Evolutionary conservation across 306 rosid genomes (phyloP).

Genomic region (Oxytropis ochrocephala): DNA sequence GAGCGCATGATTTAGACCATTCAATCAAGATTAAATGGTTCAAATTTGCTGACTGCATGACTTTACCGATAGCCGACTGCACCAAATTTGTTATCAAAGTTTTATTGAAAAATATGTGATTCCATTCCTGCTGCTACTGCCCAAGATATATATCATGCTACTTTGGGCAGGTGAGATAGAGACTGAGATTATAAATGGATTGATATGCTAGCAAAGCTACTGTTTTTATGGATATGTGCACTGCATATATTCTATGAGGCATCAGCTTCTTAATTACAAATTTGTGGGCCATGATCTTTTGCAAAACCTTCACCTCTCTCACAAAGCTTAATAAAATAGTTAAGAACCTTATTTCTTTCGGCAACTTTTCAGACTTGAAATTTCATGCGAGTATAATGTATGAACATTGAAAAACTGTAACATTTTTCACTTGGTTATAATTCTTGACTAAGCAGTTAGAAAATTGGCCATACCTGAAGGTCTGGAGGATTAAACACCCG

Average conservation of each 20-base stretch:
- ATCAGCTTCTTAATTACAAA: conserved; percentile 7
- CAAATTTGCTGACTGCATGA: too few relatives aligned
- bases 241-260: conserved; percentile 11
- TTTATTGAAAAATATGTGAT: conserved; percentile 11
- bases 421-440: not conserved
- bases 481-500: conserved; percentile 65
- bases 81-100: too few relatives aligned
- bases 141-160: conserved; percentile 16
- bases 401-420: not conserved
- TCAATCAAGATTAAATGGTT: too few relatives aligned
- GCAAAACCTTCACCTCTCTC: not conserved
- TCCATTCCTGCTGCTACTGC: conserved; percentile 15
- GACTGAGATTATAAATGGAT: conserved; percentile 21
- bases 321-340: not conserved
- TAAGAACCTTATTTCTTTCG: not conserved
- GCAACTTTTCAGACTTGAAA: not conserved
- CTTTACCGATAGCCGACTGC: too few relatives aligned
- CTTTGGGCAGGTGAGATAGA: conserved; percentile 17
- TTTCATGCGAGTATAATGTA: not conserved
- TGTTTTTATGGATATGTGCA: conserved; percentile 18
- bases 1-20: too few relatives aligned
- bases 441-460: not conserved
- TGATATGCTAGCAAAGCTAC: conserved; percentile 19
- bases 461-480: conserved; percentile 61
- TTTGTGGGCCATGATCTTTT: conserved; percentile 13